Percentiles rank a stretch among this genome's conserved stretches.
phyloP scores from a whole-genome alignment of 169 alveolate species.

The Babesia bigemina region DNA sequence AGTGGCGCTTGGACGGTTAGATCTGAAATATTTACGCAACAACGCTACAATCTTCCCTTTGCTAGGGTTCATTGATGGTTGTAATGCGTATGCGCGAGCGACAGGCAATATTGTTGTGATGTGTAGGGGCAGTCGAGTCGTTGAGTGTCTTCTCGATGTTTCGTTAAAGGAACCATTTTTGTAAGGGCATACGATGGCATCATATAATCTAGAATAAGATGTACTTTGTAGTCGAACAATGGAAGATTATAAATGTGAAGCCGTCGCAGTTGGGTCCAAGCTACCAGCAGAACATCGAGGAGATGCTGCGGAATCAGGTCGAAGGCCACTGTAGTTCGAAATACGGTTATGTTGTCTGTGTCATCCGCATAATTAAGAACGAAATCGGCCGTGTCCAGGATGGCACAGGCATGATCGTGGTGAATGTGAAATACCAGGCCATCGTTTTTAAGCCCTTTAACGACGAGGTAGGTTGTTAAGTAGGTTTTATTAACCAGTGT shows the following conservation, averaged over 20 bases:
- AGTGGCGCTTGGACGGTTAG: slow-evolving; percentile 36
- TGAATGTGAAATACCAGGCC: slow-evolving; percentile 89
- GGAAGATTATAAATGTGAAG: slow-evolving; percentile 86
- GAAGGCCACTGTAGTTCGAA: slow-evolving; percentile 85
- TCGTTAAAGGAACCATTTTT: background rate
- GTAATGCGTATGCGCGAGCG: background rate
- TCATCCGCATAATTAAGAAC: slow-evolving; percentile 84
- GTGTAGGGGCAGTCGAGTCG: background rate
- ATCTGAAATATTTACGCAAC: slow-evolving; percentile 59
- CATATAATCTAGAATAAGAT: slow-evolving; percentile 45
- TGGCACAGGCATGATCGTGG: slow-evolving; percentile 90
- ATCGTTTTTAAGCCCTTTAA: slow-evolving; percentile 88
- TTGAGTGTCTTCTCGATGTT: background rate
- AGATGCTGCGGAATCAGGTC: slow-evolving; percentile 85
- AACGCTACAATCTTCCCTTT: slow-evolving; percentile 58
- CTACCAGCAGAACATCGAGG: slow-evolving; percentile 85
- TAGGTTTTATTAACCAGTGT: background rate
- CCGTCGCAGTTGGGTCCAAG: slow-evolving; percentile 90
- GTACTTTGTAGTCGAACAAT: slow-evolving; percentile 89
- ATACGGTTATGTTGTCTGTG: slow-evolving; percentile 88
- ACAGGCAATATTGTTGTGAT: background rate
- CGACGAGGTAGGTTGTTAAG: slow-evolving; percentile 80
- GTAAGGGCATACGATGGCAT: background rate
- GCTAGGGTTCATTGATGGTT: slow-evolving; percentile 61
- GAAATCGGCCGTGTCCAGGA: slow-evolving; percentile 91